Evolutionary conservation across 441 rosid species (phyloP), one percentile per base, ranked within the genome.

Genomic region (Syzygium syzygioides): DNA sequence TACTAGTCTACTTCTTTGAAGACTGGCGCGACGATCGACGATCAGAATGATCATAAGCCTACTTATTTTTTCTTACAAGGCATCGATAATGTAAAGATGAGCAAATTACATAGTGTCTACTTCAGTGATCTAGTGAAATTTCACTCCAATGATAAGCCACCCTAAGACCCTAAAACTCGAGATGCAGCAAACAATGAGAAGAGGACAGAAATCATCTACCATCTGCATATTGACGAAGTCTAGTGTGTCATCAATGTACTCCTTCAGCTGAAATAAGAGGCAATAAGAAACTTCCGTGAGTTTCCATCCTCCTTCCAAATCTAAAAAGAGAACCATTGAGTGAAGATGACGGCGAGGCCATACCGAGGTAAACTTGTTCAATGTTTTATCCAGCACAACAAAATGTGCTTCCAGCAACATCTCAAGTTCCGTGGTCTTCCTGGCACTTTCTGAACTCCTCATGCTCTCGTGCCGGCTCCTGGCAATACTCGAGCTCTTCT

Each of bases 391-490:
- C 86, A 97, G 96, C 91, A 95, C 95, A 55, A 98, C 99, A 92
- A 98, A 98, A 88, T 97, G 96, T n/a, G 99, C 99, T 91, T 98
- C 99, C 71, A 98, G 96, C 94, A 98, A 93, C 99, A 98, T 98
- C 93, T 98, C 99, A 55, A 98, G 96, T 91, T 96, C 96, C 87
- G 96, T 96, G 85, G 92, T 96, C 90, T 95, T 97, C 15, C 94
- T 93, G 79, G 90, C 80, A 89, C 95, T 94, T 89, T 95, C 99
- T 57, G 97, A 92, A 86, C 99, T 97, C 94, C 92, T 97, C 92
- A 92, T 92, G 92, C 99, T 98, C 92, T 94, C 99, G 87, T 95
- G 99, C 55, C 98, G 92, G 89, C 99, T 98, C 93, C 98, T 95
- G 50, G 96, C 96, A 90, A 94, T 93, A 90, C 99, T 97, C 92